These are phyloP conservation scores for Colletotrichum brevisporum DNA, from an alignment of 2,329 filamentous ascomycete genomes.

Conservation along the genomic window DNA sequence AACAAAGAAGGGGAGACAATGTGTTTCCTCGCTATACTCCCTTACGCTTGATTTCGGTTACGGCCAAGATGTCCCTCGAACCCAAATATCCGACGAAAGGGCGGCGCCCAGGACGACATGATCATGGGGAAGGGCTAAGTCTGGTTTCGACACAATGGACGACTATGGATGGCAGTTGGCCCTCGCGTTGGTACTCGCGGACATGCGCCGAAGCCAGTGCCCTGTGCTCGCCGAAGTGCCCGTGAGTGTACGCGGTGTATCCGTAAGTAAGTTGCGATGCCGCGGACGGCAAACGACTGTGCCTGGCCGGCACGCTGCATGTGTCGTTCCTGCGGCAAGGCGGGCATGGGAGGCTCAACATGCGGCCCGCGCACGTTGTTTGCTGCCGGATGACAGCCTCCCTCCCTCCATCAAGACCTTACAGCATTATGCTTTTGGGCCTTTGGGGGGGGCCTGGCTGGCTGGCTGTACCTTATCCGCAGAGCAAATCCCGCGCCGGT, in stretches of 20 bases:
- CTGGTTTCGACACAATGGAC: constrained; percentile 30
- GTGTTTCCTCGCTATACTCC: background rate
- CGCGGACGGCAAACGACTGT: constrained; percentile 10
- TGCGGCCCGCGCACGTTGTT: constrained; percentile 38
- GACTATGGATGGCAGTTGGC: constrained; percentile 22
- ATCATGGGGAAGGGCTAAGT: constrained; percentile 25
- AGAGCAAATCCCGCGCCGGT: constrained; percentile 1
- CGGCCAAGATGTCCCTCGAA: constrained; percentile 29
- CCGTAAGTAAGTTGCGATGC: background rate
- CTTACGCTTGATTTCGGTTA: constrained; percentile 2
- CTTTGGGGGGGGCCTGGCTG: constrained; percentile 1
- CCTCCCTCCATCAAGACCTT: constrained; percentile 20
- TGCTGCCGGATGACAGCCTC: constrained; percentile 31
- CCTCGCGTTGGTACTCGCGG: constrained; percentile 24
- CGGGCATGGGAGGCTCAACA: constrained; percentile 23
- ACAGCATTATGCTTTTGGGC: constrained; percentile 23
- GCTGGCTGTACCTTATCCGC: background rate
- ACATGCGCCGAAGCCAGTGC: constrained; percentile 8
- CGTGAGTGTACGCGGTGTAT: background rate
- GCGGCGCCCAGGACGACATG: constrained; percentile 3
- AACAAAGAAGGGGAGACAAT: constrained; percentile 2
- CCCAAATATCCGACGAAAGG: constrained; percentile 24
- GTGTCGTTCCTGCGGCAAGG: constrained; percentile 36
- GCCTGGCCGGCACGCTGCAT: constrained; percentile 15
- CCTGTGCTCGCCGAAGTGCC: background rate